Evolutionary conservation across 2,329 filamentous ascomycete species (phyloP).

Genomic region (Botrytis porri): DNA sequence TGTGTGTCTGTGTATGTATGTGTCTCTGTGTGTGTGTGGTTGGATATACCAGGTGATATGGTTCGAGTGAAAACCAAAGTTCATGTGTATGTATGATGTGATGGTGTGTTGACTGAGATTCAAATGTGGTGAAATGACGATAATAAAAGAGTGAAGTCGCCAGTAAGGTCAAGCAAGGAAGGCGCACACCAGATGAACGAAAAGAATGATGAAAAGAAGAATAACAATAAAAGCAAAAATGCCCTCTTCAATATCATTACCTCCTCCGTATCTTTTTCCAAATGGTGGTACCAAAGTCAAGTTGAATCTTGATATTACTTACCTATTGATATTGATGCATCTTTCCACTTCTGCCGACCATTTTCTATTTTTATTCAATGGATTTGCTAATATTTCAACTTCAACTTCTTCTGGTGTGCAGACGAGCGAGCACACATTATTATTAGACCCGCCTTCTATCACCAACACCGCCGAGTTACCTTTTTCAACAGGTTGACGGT

Average conservation of each 20-base stretch:
- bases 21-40: not conserved
- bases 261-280: too few relatives aligned
- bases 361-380: not conserved
- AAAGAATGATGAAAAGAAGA: too few relatives aligned
- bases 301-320: not conserved
- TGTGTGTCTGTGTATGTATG: not conserved
- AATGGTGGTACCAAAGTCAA: not conserved
- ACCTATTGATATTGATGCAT: not conserved
- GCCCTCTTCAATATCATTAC: not conserved
- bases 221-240: not conserved
- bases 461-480: not conserved
- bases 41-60: not conserved
- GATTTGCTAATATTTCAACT: not conserved
- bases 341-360: not conserved
- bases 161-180: not conserved
- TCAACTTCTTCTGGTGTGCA: not conserved
- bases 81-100: not conserved
- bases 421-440: not conserved
- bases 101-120: not conserved
- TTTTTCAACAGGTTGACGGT: not conserved
- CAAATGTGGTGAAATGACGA: not conserved
- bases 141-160: not conserved
- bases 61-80: not conserved
- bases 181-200: not conserved
- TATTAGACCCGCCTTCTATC: not conserved